Percentiles rank a stretch among this genome's conserved stretches.
These are phyloP conservation scores for Epithemia pelagica DNA, from an alignment of 108 stramenopile species.

Conservation along the genomic window DNA sequence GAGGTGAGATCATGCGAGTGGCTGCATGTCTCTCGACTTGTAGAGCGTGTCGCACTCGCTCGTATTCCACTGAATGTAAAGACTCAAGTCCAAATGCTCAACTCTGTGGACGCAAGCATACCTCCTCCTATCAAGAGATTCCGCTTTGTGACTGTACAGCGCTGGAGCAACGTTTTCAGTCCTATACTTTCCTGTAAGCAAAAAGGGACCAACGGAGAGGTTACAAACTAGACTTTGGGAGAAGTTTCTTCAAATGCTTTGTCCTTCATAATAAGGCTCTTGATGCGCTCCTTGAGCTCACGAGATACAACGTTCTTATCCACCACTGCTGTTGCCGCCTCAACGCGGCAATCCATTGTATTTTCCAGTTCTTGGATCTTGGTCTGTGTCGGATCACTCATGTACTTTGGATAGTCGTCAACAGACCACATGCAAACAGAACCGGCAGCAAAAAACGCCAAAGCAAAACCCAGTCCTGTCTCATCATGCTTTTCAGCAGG, in stretches of 20 bases:
- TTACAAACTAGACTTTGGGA: constrained; percentile 75
- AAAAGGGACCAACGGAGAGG: constrained; percentile 73
- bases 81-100: constrained; percentile 83
- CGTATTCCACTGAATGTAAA: constrained; percentile 55
- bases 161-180: constrained; percentile 50
- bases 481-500: too few relatives aligned
- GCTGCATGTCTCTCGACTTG: constrained; percentile 88
- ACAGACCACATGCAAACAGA: too few relatives aligned
- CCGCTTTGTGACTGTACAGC: constrained; percentile 76
- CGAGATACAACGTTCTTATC: too few relatives aligned
- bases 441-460: too few relatives aligned
- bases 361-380: too few relatives aligned
- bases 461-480: too few relatives aligned
- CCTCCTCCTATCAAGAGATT: constrained; percentile 83
- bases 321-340: too few relatives aligned
- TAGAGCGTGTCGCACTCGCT: constrained; percentile 81
- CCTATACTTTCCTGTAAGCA: constrained; percentile 81
- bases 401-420: too few relatives aligned
- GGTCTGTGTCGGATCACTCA: too few relatives aligned
- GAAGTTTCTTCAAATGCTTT: constrained; percentile 71
- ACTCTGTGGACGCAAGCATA: constrained; percentile 87
- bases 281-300: too few relatives aligned
- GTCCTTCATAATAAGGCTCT: too few relatives aligned
- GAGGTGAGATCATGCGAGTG: constrained; percentile 89
- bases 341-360: too few relatives aligned